Conservation (phyloP, 306 rosid genomes). For the Sicyos edulis region DNA sequence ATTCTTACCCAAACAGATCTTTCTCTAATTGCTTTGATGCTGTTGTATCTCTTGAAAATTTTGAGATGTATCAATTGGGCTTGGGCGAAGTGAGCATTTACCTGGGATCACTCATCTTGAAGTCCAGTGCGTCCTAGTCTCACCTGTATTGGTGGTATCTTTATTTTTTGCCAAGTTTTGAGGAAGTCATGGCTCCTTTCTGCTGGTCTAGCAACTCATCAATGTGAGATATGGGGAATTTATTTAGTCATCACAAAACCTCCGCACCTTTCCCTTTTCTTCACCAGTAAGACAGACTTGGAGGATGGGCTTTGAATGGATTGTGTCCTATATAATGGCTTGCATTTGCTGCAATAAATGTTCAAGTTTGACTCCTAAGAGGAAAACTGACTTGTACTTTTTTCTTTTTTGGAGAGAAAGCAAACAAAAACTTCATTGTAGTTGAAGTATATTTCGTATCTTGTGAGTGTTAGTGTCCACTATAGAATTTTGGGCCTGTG, state of each 20-base stretch:
- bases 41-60: neutral
- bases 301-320: neutral
- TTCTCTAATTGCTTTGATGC: neutral
- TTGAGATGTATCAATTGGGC: neutral
- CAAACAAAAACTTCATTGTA: neutral
- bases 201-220: neutral
- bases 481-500: neutral
- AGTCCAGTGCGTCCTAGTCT: neutral
- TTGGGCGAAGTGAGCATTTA: conserved; percentile 1
- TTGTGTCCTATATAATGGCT: neutral
- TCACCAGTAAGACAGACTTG: neutral
- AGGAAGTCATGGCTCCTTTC: neutral
- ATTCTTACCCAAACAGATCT: neutral
- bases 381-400: neutral
- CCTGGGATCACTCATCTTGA: neutral
- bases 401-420: too few species aligned
- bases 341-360: neutral
- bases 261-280: conserved; percentile 5
- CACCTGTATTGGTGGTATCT: neutral
- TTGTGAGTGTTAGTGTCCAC: neutral
- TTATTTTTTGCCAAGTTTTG: conserved; percentile 3
- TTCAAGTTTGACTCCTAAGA: neutral
- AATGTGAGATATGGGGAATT: neutral
- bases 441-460: neutral
- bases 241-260: conserved; percentile 6